Percentiles rank a stretch among this genome's conserved stretches.
These are phyloP conservation scores for Zymoseptoria tritici DNA, from an alignment of 2,329 filamentous ascomycete genomes.

Conservation along the genomic window DNA sequence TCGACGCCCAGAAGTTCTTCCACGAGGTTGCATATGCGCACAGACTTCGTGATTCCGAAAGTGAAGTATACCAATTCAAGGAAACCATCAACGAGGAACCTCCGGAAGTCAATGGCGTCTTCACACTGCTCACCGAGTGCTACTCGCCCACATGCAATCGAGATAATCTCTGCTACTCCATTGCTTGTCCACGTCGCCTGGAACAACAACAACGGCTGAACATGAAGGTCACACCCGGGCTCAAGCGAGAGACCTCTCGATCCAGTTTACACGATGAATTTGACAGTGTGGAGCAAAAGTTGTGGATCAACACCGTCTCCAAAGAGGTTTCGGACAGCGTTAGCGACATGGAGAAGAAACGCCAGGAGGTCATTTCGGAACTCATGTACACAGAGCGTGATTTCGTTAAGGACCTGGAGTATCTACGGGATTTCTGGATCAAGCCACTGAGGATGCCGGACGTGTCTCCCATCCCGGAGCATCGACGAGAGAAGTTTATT, in stretches of 20 bases:
- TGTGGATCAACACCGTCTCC: conserved; percentile 98
- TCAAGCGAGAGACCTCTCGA: conserved; percentile 64
- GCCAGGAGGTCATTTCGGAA: conserved; percentile 96
- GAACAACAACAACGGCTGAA: conserved; percentile 94
- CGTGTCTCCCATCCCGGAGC: conserved; percentile 78
- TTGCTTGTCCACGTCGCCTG: conserved; percentile 84
- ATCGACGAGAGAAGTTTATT: conserved; percentile 82
- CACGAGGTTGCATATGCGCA: conserved; percentile 99
- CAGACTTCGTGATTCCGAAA: conserved; percentile 82
- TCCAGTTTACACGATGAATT: conserved; percentile 71
- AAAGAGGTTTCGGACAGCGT: conserved; percentile 90
- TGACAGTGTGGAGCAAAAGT: conserved; percentile 80
- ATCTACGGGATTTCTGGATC: conserved; percentile 98
- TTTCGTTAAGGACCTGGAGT: conserved; percentile 98
- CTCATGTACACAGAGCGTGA: conserved; percentile 98
- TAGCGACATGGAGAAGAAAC: conserved; percentile 87
- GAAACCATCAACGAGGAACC: conserved; percentile 85
- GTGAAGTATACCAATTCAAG: conserved; percentile 93
- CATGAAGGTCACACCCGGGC: conserved; percentile 80
- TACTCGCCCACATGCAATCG: conserved; percentile 96
- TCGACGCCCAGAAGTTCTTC: conserved; percentile 98
- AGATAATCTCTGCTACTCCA: conserved; percentile 94
- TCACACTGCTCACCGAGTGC: conserved; percentile 91
- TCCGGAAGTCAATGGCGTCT: conserved; percentile 86
- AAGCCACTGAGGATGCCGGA: conserved; percentile 72